Base-by-base conservation (phyloP, 164 flowering plant genomes). In the Taxillus chinensis region DNA sequence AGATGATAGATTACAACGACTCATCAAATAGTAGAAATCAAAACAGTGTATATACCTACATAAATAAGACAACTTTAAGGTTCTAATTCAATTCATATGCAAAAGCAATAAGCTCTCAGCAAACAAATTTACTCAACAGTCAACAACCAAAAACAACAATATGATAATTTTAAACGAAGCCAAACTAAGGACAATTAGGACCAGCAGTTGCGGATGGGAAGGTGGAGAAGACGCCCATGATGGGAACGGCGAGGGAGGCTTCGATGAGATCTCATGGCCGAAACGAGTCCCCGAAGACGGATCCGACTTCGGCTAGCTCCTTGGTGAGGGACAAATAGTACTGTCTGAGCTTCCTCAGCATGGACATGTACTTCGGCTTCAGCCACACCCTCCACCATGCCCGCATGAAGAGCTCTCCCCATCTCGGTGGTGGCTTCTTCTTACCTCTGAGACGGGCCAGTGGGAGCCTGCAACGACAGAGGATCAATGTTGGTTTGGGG, bases 271-370 rank as follows among this genome's bases (percentile, higher is more conserved):
- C 38, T 62, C 75, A 56, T 10, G 70, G 80, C 40, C 79, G 87
- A 5, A 72, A 66, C 5, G 73, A 27, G 13, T 84, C 85, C 1
- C 74, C 1, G 13, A 62, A 45, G 0, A 81, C 74, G 4, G 27
- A 27, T 27, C 86, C 73, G 4, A 81, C 84, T 15, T 77, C 80
- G 0, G 70, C 46, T 13, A 86, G 59, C 2, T 84, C 89, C 51
- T 69, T 74, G 7, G 82, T 39, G 65, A 80, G 7, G 5, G 66
- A 62, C 3, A 41, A 39, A 51, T 83, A 85, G 45, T 67, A 74
- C 8, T 65, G 64, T 66, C 69, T 82, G 17, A 85, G 73, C 72
- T 64, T 83, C 78, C 69, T 82, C 61, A 87, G 46, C 72, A 75
- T 50, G 64, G 71, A 55, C 40, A 46, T 9, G 63, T 75, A 71